These are phyloP conservation scores for Trichocladium antarcticum DNA, from an alignment of 495 filamentous ascomycete species.

Conservation along the genomic window DNA sequence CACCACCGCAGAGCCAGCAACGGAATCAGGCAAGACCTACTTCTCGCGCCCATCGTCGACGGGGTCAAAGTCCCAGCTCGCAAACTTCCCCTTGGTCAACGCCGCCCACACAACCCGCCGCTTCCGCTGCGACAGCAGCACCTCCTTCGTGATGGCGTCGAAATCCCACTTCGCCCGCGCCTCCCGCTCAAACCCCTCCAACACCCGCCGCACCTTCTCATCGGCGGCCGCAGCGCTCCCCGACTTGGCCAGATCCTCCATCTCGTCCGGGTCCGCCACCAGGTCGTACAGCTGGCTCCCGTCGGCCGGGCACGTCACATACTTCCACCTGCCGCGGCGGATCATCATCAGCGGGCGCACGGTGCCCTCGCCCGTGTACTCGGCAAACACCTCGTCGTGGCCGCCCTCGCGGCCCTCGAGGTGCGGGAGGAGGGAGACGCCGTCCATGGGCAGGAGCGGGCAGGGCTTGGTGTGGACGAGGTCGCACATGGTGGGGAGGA, in stretches of 20 bases:
- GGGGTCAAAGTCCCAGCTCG: slow-evolving; percentile 70
- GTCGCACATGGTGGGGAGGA: slow-evolving; percentile 74
- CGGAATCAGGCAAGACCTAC: slow-evolving; percentile 32
- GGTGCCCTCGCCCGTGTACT: slow-evolving; percentile 85
- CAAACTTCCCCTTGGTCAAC: slow-evolving; percentile 55
- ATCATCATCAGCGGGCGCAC: slow-evolving; percentile 87
- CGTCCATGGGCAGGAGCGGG: slow-evolving; percentile 61
- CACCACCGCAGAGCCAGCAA: background rate
- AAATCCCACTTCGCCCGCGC: slow-evolving; percentile 63
- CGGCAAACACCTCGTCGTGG: slow-evolving; percentile 68
- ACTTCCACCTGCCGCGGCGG: slow-evolving; percentile 70
- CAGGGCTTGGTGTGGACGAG: slow-evolving; percentile 57
- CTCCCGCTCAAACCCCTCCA: slow-evolving; percentile 55
- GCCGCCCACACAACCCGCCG: slow-evolving; percentile 64
- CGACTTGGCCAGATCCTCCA: slow-evolving; percentile 51
- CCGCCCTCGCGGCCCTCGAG: slow-evolving; percentile 47
- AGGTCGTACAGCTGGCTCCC: slow-evolving; percentile 71
- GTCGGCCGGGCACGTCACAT: slow-evolving; percentile 67
- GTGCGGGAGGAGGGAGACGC: slow-evolving; percentile 59
- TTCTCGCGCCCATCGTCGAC: slow-evolving; percentile 59
- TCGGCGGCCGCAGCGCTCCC: slow-evolving; percentile 27
- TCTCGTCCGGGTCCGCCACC: slow-evolving; percentile 58
- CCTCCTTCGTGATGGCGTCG: slow-evolving; percentile 53
- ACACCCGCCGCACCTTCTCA: slow-evolving; percentile 36
- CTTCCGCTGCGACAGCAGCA: slow-evolving; percentile 59